Percentiles rank a stretch among this genome's conserved stretches.
Conservation (phyloP, 441 rosid genomes). For the Erodium moschatum region DNA sequence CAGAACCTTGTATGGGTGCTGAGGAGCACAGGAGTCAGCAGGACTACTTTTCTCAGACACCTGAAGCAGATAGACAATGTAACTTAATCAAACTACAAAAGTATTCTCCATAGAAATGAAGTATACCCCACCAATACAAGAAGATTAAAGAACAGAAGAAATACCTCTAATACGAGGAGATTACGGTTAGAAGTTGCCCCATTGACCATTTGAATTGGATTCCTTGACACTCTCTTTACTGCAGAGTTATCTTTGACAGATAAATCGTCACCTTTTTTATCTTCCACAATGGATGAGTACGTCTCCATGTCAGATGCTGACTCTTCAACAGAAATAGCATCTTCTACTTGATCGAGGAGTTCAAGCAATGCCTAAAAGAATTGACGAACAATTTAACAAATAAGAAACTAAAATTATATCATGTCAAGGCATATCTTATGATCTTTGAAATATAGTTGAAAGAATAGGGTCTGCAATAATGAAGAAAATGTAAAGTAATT, state of each 20-base stretch:
- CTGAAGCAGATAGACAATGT: conserved; percentile 28
- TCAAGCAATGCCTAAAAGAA: conserved; percentile 70
- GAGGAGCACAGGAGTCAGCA: conserved; percentile 32
- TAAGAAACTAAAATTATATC: conserved; percentile 12
- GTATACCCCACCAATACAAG: not conserved
- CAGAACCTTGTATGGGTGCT: conserved; percentile 57
- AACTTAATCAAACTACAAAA: conserved; percentile 19
- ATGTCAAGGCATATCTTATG: conserved; percentile 2
- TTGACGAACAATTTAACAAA: conserved; percentile 14
- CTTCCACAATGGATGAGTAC: conserved; percentile 33
- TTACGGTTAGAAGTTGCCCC: conserved; percentile 27
- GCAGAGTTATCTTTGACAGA: conserved; percentile 21
- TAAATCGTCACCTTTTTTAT: conserved; percentile 26
- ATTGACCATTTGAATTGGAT: conserved; percentile 25
- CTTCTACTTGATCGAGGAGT: conserved; percentile 89
- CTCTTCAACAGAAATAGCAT: conserved; percentile 73
- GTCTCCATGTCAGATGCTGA: conserved; percentile 31
- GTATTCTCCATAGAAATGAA: conserved; percentile 8
- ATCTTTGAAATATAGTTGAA: not conserved
- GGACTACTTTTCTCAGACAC: conserved; percentile 58
- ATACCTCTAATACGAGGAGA: conserved; percentile 91
- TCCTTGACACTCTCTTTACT: conserved; percentile 24
- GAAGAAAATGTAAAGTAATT: not conserved
- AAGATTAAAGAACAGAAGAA: not conserved
- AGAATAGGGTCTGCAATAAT: conserved; percentile 1